Percentiles rank a stretch among this genome's conserved stretches.
Evolutionary conservation across 2,329 filamentous ascomycete species (phyloP).

Genomic region (Penicillium sp.): DNA sequence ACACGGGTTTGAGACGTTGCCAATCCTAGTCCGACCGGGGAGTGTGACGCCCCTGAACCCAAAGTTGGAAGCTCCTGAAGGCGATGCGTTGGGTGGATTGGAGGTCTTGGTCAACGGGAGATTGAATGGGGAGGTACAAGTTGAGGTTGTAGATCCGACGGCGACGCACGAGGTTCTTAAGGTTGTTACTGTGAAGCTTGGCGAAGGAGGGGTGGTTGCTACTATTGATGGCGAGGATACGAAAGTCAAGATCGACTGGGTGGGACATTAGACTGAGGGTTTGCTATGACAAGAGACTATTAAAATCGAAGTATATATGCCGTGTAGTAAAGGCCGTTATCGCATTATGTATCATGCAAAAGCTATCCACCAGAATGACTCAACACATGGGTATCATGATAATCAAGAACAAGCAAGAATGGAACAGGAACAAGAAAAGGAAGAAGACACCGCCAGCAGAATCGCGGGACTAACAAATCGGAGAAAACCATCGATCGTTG

Average conservation of each 20-base stretch:
- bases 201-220: slow-evolving; percentile 21
- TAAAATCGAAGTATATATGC: not conserved
- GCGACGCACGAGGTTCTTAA: slow-evolving; percentile 33
- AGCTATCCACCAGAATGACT: slow-evolving; percentile 18
- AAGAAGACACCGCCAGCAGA: slow-evolving; percentile 11
- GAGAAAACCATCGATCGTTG: not conserved
- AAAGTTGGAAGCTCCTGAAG: slow-evolving; percentile 31
- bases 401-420: slow-evolving; percentile 18
- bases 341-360: slow-evolving; percentile 13
- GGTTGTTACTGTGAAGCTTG: slow-evolving; percentile 25
- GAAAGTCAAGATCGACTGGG: slow-evolving; percentile 29
- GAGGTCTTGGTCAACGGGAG: slow-evolving; percentile 38
- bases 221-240: slow-evolving; percentile 22
- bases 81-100: slow-evolving; percentile 34
- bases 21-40: slow-evolving; percentile 61
- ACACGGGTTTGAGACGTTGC: slow-evolving; percentile 63
- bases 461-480: slow-evolving; percentile 2
- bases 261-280: slow-evolving; percentile 18
- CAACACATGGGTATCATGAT: slow-evolving; percentile 35
- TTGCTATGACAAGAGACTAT: not conserved
- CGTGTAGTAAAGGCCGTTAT: slow-evolving; percentile 13
- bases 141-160: slow-evolving; percentile 34
- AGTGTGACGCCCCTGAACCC: slow-evolving; percentile 36
- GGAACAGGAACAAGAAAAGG: slow-evolving; percentile 1
- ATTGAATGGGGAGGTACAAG: slow-evolving; percentile 21